These are phyloP conservation scores for Fusarium agapanthi DNA, from an alignment of 2,329 filamentous ascomycete genomes.

Conservation along the genomic window DNA sequence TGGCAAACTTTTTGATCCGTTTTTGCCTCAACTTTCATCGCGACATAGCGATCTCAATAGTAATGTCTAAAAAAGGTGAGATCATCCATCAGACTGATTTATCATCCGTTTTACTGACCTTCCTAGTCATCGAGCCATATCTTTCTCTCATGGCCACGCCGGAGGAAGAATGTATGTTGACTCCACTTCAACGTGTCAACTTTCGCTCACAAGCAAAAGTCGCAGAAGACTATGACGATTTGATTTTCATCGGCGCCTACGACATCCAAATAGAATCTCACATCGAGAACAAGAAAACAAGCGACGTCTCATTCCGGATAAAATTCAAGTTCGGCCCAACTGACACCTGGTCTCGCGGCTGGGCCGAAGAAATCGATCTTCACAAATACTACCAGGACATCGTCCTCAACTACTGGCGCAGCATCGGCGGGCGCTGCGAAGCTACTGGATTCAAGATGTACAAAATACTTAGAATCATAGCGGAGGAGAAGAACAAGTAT, in stretches of 20 bases:
- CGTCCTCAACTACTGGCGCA: constrained; percentile 2
- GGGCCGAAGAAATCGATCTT: constrained; percentile 1
- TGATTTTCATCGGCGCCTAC: constrained; percentile 1
- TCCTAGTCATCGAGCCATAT: not conserved
- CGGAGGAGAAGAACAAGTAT: not conserved
- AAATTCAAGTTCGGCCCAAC: not conserved
- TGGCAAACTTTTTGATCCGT: not conserved
- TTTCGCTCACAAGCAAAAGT: not conserved
- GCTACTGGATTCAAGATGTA: not conserved
- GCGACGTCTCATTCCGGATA: not conserved
- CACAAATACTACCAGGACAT: not conserved
- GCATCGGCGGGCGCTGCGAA: constrained; percentile 3
- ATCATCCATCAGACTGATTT: rapidly evolving
- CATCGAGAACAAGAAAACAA: not conserved
- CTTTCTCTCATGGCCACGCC: not conserved
- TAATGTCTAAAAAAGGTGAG: not conserved
- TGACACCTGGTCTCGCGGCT: not conserved
- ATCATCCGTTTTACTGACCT: not conserved
- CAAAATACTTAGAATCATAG: constrained; percentile 1
- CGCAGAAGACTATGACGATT: not conserved
- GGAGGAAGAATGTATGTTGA: not conserved
- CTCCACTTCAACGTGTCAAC: not conserved
- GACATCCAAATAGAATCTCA: not conserved
- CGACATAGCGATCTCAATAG: not conserved
- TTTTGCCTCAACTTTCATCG: not conserved